Evolutionary conservation across 1,284 basidiomycete species (phyloP).

Genomic region (Puccinia horiana): DNA sequence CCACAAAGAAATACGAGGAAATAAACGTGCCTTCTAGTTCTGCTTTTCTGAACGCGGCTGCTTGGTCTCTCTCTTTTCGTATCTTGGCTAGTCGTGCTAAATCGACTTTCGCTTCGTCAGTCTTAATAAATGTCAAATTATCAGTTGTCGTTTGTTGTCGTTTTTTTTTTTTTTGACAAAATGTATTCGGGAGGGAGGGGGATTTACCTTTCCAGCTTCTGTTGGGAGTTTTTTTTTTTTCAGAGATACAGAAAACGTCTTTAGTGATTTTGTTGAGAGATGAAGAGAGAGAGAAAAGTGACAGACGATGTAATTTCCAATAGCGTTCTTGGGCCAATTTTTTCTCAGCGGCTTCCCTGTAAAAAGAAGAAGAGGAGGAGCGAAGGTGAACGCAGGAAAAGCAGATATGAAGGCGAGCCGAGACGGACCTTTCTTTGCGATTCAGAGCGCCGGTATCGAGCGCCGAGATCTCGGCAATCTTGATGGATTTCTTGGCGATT

Average conservation of each 20-base stretch:
- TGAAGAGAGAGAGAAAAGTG: constrained; percentile 60
- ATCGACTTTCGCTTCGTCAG: constrained; percentile 80
- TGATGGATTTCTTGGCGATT: constrained; percentile 50
- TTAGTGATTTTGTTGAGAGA: too few species aligned
- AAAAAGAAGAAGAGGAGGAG: background rate
- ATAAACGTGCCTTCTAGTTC: constrained; percentile 69
- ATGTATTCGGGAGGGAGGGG: constrained; percentile 10
- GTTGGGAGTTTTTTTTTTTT: too few species aligned
- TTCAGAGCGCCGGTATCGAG: constrained; percentile 56
- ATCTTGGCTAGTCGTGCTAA: constrained; percentile 83
- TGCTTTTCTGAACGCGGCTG: constrained; percentile 77
- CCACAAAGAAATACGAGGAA: background rate
- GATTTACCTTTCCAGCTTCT: constrained; percentile 43
- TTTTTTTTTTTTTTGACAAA: background rate
- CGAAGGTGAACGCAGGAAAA: constrained; percentile 9
- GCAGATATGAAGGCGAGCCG: too few species aligned
- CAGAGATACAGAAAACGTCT: too few species aligned
- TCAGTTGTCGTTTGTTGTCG: constrained; percentile 61
- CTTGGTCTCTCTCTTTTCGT: constrained; percentile 77
- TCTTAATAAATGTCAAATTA: constrained; percentile 62
- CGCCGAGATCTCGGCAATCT: constrained; percentile 50
- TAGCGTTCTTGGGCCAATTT: constrained; percentile 80
- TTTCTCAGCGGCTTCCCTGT: constrained; percentile 83
- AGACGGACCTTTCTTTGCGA: constrained; percentile 71
- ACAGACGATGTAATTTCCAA: constrained; percentile 66